These are phyloP conservation scores for Xylaria sp. DNA, from an alignment of 2,329 filamentous ascomycete genomes.

Conservation along the genomic window DNA sequence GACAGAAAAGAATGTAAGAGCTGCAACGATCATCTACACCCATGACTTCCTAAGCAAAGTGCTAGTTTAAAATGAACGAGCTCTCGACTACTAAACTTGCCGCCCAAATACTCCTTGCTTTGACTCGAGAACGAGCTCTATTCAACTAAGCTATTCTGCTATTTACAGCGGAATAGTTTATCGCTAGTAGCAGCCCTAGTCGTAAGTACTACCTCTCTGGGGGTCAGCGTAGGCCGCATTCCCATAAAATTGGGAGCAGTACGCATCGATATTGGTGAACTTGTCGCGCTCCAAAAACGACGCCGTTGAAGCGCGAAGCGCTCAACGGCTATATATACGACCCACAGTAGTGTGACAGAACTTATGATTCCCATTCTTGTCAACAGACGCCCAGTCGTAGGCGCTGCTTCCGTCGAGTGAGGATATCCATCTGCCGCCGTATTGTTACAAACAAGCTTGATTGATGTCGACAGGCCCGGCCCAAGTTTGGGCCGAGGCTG, in stretches of 20 bases:
- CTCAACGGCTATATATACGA: too few species aligned
- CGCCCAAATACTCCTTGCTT: too few species aligned
- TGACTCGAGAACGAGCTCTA: not conserved
- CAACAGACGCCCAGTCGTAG: not conserved
- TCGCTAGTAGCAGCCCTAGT: not conserved
- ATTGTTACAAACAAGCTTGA: not conserved
- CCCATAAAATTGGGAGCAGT: not conserved
- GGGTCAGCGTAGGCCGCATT: not conserved
- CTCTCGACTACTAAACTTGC: too few species aligned
- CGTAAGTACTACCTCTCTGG: not conserved
- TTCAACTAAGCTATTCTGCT: not conserved
- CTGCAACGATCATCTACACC: too few species aligned
- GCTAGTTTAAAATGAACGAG: too few species aligned
- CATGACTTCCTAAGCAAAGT: too few species aligned
- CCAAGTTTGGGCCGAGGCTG: not conserved
- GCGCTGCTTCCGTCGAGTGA: not conserved
- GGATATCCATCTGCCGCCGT: not conserved
- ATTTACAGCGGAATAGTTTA: not conserved
- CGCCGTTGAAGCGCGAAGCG: too few species aligned
- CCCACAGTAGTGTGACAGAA: too few species aligned
- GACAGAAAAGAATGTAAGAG: too few species aligned
- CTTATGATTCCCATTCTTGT: not conserved
- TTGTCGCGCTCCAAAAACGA: too few species aligned
- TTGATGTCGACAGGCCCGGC: not conserved
- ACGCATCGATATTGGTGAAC: not conserved